phyloP scores from a whole-genome alignment of 73 alveolate genomes.

The Paramecium sonneborni region DNA sequence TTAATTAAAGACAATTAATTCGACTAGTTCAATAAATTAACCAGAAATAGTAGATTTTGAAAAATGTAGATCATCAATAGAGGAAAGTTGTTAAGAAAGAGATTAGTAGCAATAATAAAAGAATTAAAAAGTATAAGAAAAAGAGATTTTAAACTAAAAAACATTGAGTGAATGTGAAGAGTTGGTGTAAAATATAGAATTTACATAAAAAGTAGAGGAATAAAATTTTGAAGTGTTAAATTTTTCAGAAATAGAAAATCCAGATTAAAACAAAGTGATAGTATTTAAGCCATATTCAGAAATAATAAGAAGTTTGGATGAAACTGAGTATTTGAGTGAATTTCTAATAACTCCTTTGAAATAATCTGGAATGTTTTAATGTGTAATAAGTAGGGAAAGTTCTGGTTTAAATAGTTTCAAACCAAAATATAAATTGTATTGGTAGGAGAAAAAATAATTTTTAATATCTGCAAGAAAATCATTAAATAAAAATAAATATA shows the following conservation, averaged over 20 bases:
- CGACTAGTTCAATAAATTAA: background rate
- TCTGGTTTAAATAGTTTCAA: conserved; percentile 23
- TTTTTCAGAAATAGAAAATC: background rate
- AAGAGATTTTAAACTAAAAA: background rate
- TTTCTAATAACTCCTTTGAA: background rate
- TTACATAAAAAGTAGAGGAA: background rate
- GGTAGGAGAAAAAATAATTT: background rate
- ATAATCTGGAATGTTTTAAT: background rate
- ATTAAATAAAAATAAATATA: background rate
- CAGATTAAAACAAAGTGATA: background rate
- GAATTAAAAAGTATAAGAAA: background rate
- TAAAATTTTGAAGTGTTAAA: background rate
- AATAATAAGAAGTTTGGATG: background rate
- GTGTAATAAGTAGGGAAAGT: conserved; percentile 22
- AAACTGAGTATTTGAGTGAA: background rate
- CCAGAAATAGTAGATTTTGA: background rate
- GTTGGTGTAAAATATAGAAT: background rate
- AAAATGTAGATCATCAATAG: background rate
- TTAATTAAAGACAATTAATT: background rate
- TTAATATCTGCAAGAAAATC: background rate
- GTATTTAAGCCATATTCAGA: background rate
- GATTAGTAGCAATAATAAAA: background rate
- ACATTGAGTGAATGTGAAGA: background rate
- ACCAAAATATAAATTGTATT: background rate
- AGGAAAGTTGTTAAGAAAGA: background rate